phyloP scores from a whole-genome alignment of 1,284 basidiomycete species.

The Inonotus hispidus region DNA sequence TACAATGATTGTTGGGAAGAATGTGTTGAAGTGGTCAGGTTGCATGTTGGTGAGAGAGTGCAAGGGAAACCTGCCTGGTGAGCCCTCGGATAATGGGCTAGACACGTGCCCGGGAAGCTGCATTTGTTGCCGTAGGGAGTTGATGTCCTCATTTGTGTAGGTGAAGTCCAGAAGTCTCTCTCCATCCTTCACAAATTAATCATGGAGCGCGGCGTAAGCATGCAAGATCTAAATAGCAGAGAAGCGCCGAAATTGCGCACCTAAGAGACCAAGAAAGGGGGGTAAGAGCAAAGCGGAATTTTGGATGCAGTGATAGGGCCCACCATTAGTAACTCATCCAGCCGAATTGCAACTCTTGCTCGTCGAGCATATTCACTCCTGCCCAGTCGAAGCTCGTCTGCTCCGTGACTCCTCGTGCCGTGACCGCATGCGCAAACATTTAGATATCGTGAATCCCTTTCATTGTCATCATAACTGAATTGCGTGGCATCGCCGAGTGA shows the following conservation, averaged over 20 bases:
- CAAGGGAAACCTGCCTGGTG: slow-evolving; percentile 28
- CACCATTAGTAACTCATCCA: slow-evolving; percentile 85
- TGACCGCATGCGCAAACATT: slow-evolving; percentile 74
- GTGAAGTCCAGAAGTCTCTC: slow-evolving; percentile 74
- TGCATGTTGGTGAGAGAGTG: slow-evolving; percentile 1
- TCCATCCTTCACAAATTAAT: slow-evolving; percentile 49
- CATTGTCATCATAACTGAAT: slow-evolving; percentile 64
- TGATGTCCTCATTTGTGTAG: slow-evolving; percentile 64
- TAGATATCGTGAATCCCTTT: slow-evolving; percentile 47
- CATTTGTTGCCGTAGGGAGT: slow-evolving; percentile 72
- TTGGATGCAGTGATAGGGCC: background rate
- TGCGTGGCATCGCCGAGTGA: slow-evolving; percentile 48
- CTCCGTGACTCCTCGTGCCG: slow-evolving; percentile 60
- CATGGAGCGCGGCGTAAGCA: slow-evolving; percentile 4
- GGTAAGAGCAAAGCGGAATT: slow-evolving; percentile 20
- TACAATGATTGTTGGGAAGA: background rate
- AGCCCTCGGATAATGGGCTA: slow-evolving; percentile 28
- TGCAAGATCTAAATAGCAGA: background rate
- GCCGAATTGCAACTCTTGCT: slow-evolving; percentile 70
- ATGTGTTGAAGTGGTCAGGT: background rate
- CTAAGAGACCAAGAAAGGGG: slow-evolving; percentile 14
- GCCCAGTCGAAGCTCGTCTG: slow-evolving; percentile 52
- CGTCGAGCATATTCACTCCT: slow-evolving; percentile 62
- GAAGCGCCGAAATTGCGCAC: slow-evolving; percentile 18
- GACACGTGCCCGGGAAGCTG: slow-evolving; percentile 42